Evolutionary conservation across 306 rosid genomes (phyloP).

Genomic region (Cicer chorassanicum): DNA sequence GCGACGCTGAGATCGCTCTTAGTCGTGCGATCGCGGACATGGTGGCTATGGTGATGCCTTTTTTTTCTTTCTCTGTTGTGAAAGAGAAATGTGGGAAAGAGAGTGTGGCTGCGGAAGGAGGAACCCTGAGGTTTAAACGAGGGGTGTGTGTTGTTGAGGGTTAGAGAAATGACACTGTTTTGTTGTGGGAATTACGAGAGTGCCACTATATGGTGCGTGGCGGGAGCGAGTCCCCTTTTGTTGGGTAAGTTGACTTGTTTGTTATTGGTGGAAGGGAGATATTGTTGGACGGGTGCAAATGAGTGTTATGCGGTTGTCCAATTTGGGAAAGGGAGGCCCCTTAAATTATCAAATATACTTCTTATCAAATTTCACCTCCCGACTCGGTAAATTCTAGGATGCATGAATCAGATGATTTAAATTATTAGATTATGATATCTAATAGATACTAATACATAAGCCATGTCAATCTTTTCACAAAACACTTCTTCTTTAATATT

Average conservation of each 20-base stretch:
- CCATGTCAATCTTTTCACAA: too few relatives aligned
- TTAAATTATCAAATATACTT: too few relatives aligned
- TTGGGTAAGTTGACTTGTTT: conserved; percentile 17
- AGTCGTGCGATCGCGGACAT: conserved; percentile 64
- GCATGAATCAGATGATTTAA: too few relatives aligned
- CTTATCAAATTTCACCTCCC: too few relatives aligned
- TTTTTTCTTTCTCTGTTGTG: not conserved
- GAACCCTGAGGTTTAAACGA: conserved; percentile 44
- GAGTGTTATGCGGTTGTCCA: not conserved
- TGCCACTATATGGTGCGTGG: conserved; percentile 47
- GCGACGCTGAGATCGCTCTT: conserved; percentile 39
- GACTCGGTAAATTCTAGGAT: too few relatives aligned
- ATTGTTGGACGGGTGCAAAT: not conserved
- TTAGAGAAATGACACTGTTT: conserved; percentile 22
- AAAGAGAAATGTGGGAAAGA: not conserved
- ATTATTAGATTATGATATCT: too few relatives aligned
- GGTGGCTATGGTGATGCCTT: conserved; percentile 15
- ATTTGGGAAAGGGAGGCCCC: not conserved
- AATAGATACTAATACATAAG: too few relatives aligned
- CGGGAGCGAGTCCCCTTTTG: conserved; percentile 10
- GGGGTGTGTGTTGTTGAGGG: conserved; percentile 2
- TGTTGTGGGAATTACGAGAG: conserved; percentile 1
- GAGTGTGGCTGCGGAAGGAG: not conserved
- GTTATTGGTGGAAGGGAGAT: conserved; percentile 26
- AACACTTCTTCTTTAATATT: too few relatives aligned